A percentile compares a stretch with the other conserved stretches of the same genome.
Conservation (phyloP, 257 asterid species). For the Penstemon newberryi region DNA sequence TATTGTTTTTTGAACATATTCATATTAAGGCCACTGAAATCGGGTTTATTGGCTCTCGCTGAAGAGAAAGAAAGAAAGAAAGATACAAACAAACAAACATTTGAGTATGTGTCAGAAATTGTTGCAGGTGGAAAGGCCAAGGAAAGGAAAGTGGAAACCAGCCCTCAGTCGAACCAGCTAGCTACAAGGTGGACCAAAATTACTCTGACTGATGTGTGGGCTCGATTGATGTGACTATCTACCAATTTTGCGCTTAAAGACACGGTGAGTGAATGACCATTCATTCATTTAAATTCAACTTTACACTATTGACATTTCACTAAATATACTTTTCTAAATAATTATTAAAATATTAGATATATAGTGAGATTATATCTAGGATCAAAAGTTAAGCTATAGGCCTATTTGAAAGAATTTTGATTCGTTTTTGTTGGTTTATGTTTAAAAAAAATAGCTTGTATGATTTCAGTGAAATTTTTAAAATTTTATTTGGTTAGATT, state of each 20-base stretch:
- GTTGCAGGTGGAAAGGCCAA: slow-evolving; percentile 21
- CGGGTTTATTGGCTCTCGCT: too few relatives aligned
- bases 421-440: too few relatives aligned
- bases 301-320: background rate
- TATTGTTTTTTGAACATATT: too few relatives aligned
- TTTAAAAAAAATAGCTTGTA: too few relatives aligned
- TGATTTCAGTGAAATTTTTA: too few relatives aligned
- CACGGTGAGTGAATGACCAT: background rate
- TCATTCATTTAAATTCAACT: background rate
- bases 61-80: too few relatives aligned
- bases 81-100: slow-evolving; percentile 24
- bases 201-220: background rate
- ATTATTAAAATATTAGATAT: background rate
- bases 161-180: background rate
- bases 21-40: too few relatives aligned
- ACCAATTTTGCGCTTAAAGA: slow-evolving; percentile 16
- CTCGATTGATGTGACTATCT: slow-evolving; percentile 28
- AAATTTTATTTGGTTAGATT: too few relatives aligned
- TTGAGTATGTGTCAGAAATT: slow-evolving; percentile 37
- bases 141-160: slow-evolving; percentile 27
- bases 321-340: background rate
- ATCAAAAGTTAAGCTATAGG: too few relatives aligned
- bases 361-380: too few relatives aligned
- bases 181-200: background rate
- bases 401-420: too few relatives aligned